phyloP scores from a whole-genome alignment of 371 early-diverging fungal genomes.

The Apophysomyces elegans region DNA sequence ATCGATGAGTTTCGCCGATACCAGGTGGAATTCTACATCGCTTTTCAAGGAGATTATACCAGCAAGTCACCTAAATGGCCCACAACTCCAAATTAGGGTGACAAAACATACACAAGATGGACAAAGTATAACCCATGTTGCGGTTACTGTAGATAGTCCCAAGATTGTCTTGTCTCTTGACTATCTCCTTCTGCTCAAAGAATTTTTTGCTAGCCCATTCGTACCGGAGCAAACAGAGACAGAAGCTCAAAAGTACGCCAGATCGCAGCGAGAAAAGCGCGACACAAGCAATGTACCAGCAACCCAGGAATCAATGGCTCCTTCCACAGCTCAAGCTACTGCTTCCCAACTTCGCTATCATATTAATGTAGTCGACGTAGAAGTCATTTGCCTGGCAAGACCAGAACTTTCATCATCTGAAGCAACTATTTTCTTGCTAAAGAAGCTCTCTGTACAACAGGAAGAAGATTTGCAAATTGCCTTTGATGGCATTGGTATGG shows the following conservation, averaged over 20 bases:
- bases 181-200: constrained; percentile 73
- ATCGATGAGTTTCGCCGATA: constrained; percentile 80
- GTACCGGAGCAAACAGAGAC: constrained; percentile 26
- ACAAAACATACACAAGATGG: constrained; percentile 21
- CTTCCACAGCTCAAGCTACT: constrained; percentile 11
- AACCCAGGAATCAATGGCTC: constrained; percentile 7
- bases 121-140: constrained; percentile 45
- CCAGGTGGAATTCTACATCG: constrained; percentile 72
- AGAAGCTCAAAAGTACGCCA: constrained; percentile 49
- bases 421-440: constrained; percentile 84
- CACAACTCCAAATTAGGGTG: constrained; percentile 70
- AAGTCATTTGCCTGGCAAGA: constrained; percentile 84
- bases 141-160: constrained; percentile 82
- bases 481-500: constrained; percentile 83
- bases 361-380: constrained; percentile 78
- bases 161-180: constrained; percentile 84
- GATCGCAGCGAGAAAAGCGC: constrained; percentile 28
- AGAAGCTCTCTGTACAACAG: constrained; percentile 75
- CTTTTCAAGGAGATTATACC: constrained; percentile 87
- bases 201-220: constrained; percentile 74
- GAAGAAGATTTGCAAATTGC: constrained; percentile 65
- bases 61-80: constrained; percentile 61
- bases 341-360: constrained; percentile 48
- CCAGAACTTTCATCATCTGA: constrained; percentile 74
- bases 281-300: background rate